A percentile compares a stretch with the other conserved stretches of the same genome.
phyloP scores from a whole-genome alignment of 805 yeast genomes.

The Yarrowia sp. region DNA sequence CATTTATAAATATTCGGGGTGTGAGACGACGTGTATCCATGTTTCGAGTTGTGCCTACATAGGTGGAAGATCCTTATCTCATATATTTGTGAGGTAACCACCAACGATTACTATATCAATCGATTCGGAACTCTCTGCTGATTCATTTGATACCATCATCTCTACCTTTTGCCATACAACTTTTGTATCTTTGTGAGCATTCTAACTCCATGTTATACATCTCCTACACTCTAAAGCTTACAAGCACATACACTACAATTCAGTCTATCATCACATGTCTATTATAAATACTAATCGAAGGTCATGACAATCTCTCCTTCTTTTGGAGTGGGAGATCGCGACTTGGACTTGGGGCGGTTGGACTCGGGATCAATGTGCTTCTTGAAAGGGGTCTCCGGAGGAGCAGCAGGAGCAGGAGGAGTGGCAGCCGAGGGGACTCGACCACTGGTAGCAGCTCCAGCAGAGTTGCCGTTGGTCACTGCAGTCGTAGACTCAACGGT shows the following conservation, averaged over 20 bases:
- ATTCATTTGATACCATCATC: too few species aligned
- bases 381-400: conserved; percentile 4
- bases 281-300: conserved; percentile 41
- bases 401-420: background rate
- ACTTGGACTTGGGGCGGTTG: conserved; percentile 9
- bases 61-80: too few species aligned
- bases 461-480: background rate
- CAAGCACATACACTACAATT: background rate
- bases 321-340: conserved; percentile 23
- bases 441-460: conserved; percentile 11
- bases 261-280: conserved; percentile 16
- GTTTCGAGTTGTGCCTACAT: too few species aligned
- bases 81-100: too few species aligned
- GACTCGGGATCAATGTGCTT: conserved; percentile 4
- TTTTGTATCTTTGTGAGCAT: too few species aligned
- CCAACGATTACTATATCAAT: too few species aligned
- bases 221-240: too few species aligned
- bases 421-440: background rate
- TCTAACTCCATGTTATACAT: too few species aligned
- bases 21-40: too few species aligned
- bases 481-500: background rate
- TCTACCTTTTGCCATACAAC: too few species aligned
- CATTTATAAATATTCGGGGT: background rate
- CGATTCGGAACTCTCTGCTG: too few species aligned
- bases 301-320: conserved; percentile 43